Percentiles rank a stretch among this genome's conserved stretches.
Conservation (phyloP, 2,329 filamentous ascomycete species). For the Ophiocordyceps australis region DNA sequence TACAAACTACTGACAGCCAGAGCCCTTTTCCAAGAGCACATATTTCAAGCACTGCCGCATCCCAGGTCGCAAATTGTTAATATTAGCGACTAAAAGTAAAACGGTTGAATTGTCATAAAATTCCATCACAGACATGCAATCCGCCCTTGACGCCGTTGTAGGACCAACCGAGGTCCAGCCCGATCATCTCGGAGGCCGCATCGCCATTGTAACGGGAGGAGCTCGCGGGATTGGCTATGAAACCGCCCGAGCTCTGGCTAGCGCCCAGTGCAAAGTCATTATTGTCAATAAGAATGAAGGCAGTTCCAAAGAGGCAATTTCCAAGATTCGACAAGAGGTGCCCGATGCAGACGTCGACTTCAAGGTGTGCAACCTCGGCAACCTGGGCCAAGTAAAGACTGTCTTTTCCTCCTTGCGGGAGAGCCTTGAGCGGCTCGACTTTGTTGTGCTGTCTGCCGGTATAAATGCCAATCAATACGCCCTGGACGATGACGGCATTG, state of each 20-base stretch:
- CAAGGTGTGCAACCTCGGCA: slow-evolving; percentile 21
- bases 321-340: slow-evolving; percentile 8
- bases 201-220: slow-evolving; percentile 18
- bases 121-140: not conserved
- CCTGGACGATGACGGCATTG: slow-evolving; percentile 18
- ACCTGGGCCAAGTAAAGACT: slow-evolving; percentile 15
- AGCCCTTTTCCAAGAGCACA: too few relatives aligned
- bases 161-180: slow-evolving; percentile 16
- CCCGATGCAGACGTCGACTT: slow-evolving; percentile 16
- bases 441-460: slow-evolving; percentile 22
- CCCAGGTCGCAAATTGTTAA: too few relatives aligned
- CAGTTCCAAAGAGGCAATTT: slow-evolving; percentile 11
- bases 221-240: slow-evolving; percentile 19
- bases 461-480: slow-evolving; percentile 22
- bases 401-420: slow-evolving; percentile 17
- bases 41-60: too few relatives aligned
- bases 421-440: slow-evolving; percentile 17
- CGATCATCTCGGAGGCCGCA: slow-evolving; percentile 14
- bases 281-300: slow-evolving; percentile 16
- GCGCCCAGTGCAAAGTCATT: slow-evolving; percentile 15
- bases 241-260: slow-evolving; percentile 13
- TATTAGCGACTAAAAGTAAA: too few relatives aligned
- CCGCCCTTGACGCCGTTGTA: slow-evolving; percentile 6
- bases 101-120: not conserved
- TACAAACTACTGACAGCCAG: too few relatives aligned